Evolutionary conservation across 2,329 filamentous ascomycete species (phyloP), one percentile per base, ranked within the genome.

Genomic region (Xylariales sp.): DNA sequence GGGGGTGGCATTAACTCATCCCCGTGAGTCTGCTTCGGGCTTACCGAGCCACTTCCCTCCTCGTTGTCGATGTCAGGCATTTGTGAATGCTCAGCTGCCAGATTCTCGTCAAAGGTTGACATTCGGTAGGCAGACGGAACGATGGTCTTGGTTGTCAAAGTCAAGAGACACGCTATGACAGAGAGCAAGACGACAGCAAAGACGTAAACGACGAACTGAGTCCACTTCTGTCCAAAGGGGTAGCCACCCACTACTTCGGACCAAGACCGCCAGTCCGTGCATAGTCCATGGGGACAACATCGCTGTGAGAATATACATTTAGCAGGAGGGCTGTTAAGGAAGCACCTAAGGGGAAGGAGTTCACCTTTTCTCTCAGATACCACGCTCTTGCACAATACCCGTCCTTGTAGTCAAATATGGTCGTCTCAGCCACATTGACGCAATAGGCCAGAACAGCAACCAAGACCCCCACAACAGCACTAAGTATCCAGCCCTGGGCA

Each of bases 401-500:
- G 74, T 94, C 89, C 79, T 99, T 99, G 83, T 90, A 90, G 78
- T 97, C 95, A 79, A 97, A 99, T 5, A 97, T 85, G 1, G 90
- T 89, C 1, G 90, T 88, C 80, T 99, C 96, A 2, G 92, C 91
- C 34, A 97, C 87, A 79, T 97, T 93, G 71, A 98, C 93, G 52
- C 91, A 86, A 79, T 97, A 99, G 18, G 96, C 96, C 64, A 97
- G 84, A 8, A 91, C 83, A 9, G 96, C 96, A 0, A 96, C 93
- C 39, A 97, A 81, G 72, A 93, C 90, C 36, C 96, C 96, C 64
- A 97, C 96, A 28, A 98, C 82, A 6, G 94, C 95, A 61, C 96
- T 96, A 53, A 98, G 83, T 64, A 98, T 89, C 96, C 96, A 99
- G 53, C 95, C 96, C 80, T 98, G 94, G 3, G 91, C 90, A 57